Evolutionary conservation across 805 yeast genomes (phyloP), one percentile per base, ranked within the genome.

Genomic region (Brettanomyces custersianus): DNA sequence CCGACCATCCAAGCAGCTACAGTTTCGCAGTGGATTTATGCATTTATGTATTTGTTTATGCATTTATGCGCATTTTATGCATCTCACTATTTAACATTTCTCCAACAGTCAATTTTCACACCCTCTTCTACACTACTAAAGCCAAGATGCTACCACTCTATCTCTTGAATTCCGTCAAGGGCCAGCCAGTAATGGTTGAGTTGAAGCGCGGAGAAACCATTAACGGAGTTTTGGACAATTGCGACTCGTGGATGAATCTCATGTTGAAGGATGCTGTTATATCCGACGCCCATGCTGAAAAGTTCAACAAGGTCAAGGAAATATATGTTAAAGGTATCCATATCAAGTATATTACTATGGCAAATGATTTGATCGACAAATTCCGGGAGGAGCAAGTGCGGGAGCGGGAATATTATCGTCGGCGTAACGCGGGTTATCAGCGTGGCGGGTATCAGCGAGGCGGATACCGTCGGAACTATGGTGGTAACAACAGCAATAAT

Each of bases 161-260:
- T 48, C 70, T 92, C 42, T 71, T 92, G 51, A 87, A 94, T 36
- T 82, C 95, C 38, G 85, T 95, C 13, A 88, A 87, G 57, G 88
- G 85, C 39, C 88, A 84, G 52, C 82, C 87, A 26, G 71, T 92
- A 51, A 70, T 81, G 51, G 85, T 92, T 33, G 98, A 90, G 57
- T 72, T 92, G 53, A 92, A 92, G 58, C 78, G 81, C 38, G 96
- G 97, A 23, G 96, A 85, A 51, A 78, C 90, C 8, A 66, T 88
- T 34, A 81, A 80, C 51, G 99, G 99, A 34, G 73, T 72, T 38
- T 66, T 92, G 40, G 74, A 76, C 38, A 82, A 84, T 52, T 86
- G 95, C 48, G 99, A 92, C 57, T 78, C 85, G 27, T 84, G 94
- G 87, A 92, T 92, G 99, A 92, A 92, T 57, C 66, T 92, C 45